A percentile compares a stretch with the other conserved stretches of the same genome.
phyloP scores from a whole-genome alignment of 2,329 filamentous ascomycete genomes.

The Trichoderma arundinaceum region DNA sequence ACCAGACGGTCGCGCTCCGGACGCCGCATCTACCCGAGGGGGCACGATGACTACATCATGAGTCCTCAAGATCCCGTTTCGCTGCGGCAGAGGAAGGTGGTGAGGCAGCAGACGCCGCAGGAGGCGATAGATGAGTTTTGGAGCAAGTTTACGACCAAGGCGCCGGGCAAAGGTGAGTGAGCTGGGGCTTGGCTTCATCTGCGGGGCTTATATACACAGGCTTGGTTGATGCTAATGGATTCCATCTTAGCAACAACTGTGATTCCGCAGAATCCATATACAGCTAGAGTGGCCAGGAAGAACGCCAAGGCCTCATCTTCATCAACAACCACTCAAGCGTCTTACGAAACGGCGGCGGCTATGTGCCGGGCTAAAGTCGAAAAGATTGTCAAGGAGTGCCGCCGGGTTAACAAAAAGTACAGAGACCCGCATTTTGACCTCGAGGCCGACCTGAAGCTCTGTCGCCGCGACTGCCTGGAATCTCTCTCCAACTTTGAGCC shows the following conservation, averaged over 20 bases:
- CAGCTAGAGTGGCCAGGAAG: conserved; percentile 63
- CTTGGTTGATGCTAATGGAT: background rate
- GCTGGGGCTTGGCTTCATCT: background rate
- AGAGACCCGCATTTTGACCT: conserved; percentile 87
- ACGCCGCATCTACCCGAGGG: conserved; percentile 12
- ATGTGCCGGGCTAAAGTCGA: conserved; percentile 70
- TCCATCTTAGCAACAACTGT: conserved; percentile 64
- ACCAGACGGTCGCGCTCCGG: conserved; percentile 5
- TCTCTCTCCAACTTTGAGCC: conserved; percentile 48
- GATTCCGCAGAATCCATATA: conserved; percentile 71
- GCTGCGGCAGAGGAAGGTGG: conserved; percentile 2
- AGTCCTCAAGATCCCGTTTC: background rate
- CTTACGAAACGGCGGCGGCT: conserved; percentile 73
- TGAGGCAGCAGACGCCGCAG: conserved; percentile 66
- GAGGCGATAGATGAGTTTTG: conserved; percentile 74
- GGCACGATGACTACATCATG: conserved; percentile 16
- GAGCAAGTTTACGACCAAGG: conserved; percentile 71
- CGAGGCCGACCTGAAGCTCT: conserved; percentile 72
- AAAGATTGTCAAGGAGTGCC: conserved; percentile 69
- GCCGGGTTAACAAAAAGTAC: conserved; percentile 83
- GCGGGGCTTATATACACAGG: too few species aligned
- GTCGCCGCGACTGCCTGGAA: conserved; percentile 57
- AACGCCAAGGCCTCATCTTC: conserved; percentile 58
- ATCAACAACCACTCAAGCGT: conserved; percentile 64
- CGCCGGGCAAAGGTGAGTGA: conserved; percentile 67